Percentiles rank a stretch among this genome's conserved stretches.
Conservation (phyloP, 2,329 filamentous ascomycete genomes). For the Aspergillus eucalypticola region DNA sequence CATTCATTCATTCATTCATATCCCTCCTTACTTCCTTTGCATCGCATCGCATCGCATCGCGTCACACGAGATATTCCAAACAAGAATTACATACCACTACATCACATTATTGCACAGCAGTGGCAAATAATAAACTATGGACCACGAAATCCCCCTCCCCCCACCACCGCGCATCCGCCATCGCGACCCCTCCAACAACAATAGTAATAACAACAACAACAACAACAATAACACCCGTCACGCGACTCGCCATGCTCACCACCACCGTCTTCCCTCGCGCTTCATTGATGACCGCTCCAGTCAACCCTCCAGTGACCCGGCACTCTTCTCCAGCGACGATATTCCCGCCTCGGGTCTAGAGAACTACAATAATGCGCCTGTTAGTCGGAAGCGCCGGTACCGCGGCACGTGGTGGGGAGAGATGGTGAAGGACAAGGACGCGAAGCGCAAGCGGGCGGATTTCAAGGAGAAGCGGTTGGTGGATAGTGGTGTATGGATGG, state of each 20-base stretch:
- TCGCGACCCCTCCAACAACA: slow-evolving; percentile 25
- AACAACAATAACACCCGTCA: neutral
- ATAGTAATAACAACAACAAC: neutral
- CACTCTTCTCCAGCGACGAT: slow-evolving; percentile 51
- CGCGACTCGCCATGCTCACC: slow-evolving; percentile 20
- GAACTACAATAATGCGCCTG: slow-evolving; percentile 41
- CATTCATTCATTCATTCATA: neutral
- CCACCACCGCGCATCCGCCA: slow-evolving; percentile 39
- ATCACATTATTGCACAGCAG: neutral
- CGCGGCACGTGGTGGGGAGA: slow-evolving; percentile 50
- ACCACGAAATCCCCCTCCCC: slow-evolving; percentile 42
- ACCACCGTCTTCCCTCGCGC: slow-evolving; percentile 28
- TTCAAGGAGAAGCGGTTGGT: slow-evolving; percentile 48
- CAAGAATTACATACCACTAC: neutral
- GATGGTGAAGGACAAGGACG: slow-evolving; percentile 36
- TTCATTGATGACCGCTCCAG: slow-evolving; percentile 40
- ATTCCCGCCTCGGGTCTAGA: slow-evolving; percentile 47
- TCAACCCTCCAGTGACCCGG: slow-evolving; percentile 46
- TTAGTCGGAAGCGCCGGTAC: slow-evolving; percentile 42
- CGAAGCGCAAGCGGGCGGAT: slow-evolving; percentile 42
- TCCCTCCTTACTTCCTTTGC: neutral
- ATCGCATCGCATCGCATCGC: neutral
- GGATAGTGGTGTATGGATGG: slow-evolving; percentile 52
- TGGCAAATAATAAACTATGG: slow-evolving; percentile 29
- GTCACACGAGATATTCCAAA: neutral